Percentiles rank a stretch among this genome's conserved stretches.
Evolutionary conservation across 768 basidiomycete genomes (phyloP).

Genomic region (Lactarius psammicola): DNA sequence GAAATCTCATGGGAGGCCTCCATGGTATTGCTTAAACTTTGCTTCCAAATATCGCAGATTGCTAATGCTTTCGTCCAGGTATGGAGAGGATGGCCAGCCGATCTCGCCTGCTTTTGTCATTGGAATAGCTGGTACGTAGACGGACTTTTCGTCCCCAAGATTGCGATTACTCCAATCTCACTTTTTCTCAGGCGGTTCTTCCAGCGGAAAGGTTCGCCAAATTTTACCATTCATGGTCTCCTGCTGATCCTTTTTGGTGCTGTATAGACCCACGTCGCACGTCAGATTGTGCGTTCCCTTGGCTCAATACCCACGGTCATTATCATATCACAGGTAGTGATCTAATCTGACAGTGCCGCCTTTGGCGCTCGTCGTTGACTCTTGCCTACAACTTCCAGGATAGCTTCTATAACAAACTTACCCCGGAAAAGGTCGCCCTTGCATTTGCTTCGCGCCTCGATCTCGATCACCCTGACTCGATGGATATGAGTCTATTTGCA

Average conservation of each 20-base stretch:
- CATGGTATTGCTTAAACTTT: slow-evolving; percentile 53
- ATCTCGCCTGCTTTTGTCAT: slow-evolving; percentile 79
- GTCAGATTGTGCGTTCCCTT: slow-evolving; percentile 73
- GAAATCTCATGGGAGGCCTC: slow-evolving; percentile 81
- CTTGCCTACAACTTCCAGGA: slow-evolving; percentile 51
- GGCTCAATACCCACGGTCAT: slow-evolving; percentile 87
- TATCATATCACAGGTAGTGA: slow-evolving; percentile 78
- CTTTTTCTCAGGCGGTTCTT: slow-evolving; percentile 59
- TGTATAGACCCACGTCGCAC: slow-evolving; percentile 76
- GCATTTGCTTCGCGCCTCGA: slow-evolving; percentile 81
- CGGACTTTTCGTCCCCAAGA: not conserved
- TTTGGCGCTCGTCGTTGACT: not conserved
- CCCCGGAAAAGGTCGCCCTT: slow-evolving; percentile 73
- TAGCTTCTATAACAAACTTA: slow-evolving; percentile 87
- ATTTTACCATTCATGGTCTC: not conserved
- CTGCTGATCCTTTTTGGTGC: slow-evolving; percentile 16
- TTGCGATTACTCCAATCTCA: not conserved
- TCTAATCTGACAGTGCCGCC: not conserved
- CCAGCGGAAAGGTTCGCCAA: slow-evolving; percentile 72
- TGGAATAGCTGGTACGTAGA: slow-evolving; percentile 65
- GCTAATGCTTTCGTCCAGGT: slow-evolving; percentile 48
- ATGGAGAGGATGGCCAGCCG: slow-evolving; percentile 68
- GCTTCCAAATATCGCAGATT: slow-evolving; percentile 18
- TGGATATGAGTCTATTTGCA: slow-evolving; percentile 87
- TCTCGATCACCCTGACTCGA: slow-evolving; percentile 90